Conservation (phyloP, 805 yeast species). For the Monosporozyma solicola region DNA sequence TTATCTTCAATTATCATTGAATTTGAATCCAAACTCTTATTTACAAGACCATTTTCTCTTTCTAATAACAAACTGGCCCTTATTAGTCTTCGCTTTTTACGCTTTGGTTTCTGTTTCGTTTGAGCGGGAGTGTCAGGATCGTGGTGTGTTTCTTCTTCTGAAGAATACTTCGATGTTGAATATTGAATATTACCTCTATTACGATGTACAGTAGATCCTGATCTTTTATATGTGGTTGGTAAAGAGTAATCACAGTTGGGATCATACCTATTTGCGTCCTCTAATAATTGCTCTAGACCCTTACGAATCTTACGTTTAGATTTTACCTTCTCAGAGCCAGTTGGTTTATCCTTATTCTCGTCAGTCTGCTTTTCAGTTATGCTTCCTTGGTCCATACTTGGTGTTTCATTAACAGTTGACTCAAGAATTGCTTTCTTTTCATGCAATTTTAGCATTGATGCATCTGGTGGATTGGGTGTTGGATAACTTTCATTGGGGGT, state of each 20-base stretch:
- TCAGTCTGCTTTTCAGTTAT: neutral
- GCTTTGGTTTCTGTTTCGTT: neutral
- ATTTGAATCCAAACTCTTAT: neutral
- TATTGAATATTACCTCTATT: slow-evolving; percentile 5
- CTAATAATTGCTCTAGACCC: slow-evolving; percentile 13
- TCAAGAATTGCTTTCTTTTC: neutral
- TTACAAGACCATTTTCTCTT: neutral
- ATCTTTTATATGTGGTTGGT: slow-evolving; percentile 15
- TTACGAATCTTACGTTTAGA: neutral
- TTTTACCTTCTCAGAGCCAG: neutral
- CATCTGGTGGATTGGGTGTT: neutral
- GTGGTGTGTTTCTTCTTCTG: neutral
- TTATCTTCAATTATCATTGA: neutral
- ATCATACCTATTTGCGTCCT: slow-evolving; percentile 23
- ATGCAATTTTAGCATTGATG: neutral
- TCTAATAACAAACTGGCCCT: neutral
- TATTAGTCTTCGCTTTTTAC: neutral
- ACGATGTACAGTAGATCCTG: neutral
- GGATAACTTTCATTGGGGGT: neutral
- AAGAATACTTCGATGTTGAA: slow-evolving; percentile 4
- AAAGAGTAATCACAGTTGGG: slow-evolving; percentile 19
- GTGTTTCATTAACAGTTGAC: neutral
- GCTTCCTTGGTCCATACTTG: neutral
- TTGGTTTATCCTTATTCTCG: neutral
- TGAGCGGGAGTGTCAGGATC: neutral